Evolutionary conservation across 257 asterid genomes (phyloP).

Genomic region (Nemophila menziesii): DNA sequence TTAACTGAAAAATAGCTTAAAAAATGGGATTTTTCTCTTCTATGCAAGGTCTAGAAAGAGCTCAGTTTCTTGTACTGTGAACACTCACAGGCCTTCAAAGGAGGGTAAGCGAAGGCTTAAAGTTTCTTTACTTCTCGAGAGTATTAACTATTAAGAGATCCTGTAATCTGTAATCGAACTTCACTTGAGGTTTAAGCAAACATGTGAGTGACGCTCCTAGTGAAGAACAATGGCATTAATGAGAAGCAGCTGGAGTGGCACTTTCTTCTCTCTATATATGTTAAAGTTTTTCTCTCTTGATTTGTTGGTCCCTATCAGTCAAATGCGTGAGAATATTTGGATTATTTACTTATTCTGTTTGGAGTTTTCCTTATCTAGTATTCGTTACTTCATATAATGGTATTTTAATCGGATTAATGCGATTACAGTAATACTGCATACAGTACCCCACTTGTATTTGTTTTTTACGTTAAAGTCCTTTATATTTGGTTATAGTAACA

Average conservation of each 20-base stretch:
- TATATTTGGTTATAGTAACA: no score
- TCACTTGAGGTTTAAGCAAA: not conserved
- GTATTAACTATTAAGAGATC: not conserved
- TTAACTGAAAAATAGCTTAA: constrained; percentile 12
- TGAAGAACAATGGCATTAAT: constrained; percentile 30
- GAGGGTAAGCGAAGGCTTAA: no score
- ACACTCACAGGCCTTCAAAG: not conserved
- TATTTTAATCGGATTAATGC: no score
- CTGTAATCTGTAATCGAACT: not conserved
- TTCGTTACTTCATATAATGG: no score
- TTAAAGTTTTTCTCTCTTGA: constrained; percentile 1
- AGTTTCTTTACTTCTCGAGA: not conserved
- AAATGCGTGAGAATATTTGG: no score
- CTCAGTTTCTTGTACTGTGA: constrained; percentile 16
- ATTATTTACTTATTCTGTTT: no score
- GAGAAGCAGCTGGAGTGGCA: constrained; percentile 29
- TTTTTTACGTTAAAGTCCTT: no score
- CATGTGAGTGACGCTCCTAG: constrained; percentile 23
- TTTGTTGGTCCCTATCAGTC: constrained; percentile 4
- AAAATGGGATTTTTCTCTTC: constrained; percentile 16
- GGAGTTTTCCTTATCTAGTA: no score
- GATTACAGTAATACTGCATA: no score
- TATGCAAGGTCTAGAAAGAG: no score
- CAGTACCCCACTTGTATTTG: no score
- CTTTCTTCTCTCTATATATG: constrained; percentile 11